Evolutionary conservation across 1,284 basidiomycete species (phyloP).

Genomic region (Ustanciosporium gigantosporum): DNA sequence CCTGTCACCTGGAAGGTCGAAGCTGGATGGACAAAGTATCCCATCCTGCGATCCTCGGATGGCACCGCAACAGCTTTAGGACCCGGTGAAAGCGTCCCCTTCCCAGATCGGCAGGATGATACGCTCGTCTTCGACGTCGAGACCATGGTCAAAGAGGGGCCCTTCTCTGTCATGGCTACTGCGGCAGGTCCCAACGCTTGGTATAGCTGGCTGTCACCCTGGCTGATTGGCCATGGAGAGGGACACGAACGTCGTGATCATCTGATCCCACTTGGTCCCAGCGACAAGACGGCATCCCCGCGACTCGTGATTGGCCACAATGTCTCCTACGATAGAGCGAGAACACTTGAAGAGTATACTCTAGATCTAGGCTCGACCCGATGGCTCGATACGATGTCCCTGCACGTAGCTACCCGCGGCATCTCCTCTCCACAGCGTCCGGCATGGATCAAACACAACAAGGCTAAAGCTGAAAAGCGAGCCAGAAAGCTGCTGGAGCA

Average conservation of each 20-base stretch:
- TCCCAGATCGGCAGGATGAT: conserved; percentile 67
- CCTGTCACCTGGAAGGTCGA: conserved; percentile 73
- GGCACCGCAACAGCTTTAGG: conserved; percentile 35
- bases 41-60: conserved; percentile 63
- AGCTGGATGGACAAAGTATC: conserved; percentile 89
- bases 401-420: conserved; percentile 91
- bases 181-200: conserved; percentile 81
- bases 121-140: conserved; percentile 91
- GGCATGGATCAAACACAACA: conserved; percentile 83
- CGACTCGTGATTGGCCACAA: conserved; percentile 89
- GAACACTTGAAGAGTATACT: conserved; percentile 82
- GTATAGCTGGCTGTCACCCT: conserved; percentile 96
- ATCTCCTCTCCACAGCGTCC: conserved; percentile 94
- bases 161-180: conserved; percentile 85
- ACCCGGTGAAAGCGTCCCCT: conserved; percentile 57
- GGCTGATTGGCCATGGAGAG: conserved; percentile 74
- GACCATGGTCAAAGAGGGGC: conserved; percentile 80
- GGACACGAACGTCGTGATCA: conserved; percentile 68
- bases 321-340: conserved; percentile 87
- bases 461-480: conserved; percentile 65
- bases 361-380: conserved; percentile 73
- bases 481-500: conserved; percentile 64
- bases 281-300: conserved; percentile 17
- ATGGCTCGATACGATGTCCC: conserved; percentile 91
- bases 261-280: conserved; percentile 71